Percentiles rank a stretch among this genome's conserved stretches.
Evolutionary conservation across 371 early-diverging fungal species (phyloP).

Genomic region (Mucor velutinosus): DNA sequence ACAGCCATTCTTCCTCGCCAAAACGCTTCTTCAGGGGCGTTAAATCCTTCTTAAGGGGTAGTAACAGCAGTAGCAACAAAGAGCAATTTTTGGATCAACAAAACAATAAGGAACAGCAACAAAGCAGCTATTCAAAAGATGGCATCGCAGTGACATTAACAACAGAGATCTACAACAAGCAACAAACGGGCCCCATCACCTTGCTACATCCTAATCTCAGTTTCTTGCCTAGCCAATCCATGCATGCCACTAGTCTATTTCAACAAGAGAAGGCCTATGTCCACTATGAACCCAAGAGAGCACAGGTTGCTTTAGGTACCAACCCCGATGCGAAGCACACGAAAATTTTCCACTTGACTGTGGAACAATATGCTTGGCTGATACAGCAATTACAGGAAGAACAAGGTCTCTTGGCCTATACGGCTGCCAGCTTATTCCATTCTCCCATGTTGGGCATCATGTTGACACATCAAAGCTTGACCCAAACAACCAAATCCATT

Average conservation of each 20-base stretch:
- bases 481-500: constrained; percentile 11
- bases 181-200: background rate
- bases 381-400: constrained; percentile 41
- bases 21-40: constrained; percentile 9
- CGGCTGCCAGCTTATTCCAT: background rate
- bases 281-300: constrained; percentile 37
- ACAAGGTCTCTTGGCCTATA: constrained; percentile 16
- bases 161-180: constrained; percentile 17
- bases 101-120: background rate
- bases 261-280: constrained; percentile 31
- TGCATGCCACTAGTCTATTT: background rate
- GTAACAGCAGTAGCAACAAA: background rate
- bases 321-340: constrained; percentile 30
- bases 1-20: constrained; percentile 6
- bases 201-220: background rate
- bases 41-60: background rate
- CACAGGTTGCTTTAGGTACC: constrained; percentile 31
- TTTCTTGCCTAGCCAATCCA: constrained; percentile 22
- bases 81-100: background rate
- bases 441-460: constrained; percentile 29
- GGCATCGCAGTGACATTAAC: constrained; percentile 35
- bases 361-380: constrained; percentile 44
- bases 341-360: constrained; percentile 15
- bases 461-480: background rate
- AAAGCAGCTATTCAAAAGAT: constrained; percentile 8